Base-by-base conservation (phyloP, 495 filamentous ascomycete genomes). In the Penicillium cosmopolitanum region DNA sequence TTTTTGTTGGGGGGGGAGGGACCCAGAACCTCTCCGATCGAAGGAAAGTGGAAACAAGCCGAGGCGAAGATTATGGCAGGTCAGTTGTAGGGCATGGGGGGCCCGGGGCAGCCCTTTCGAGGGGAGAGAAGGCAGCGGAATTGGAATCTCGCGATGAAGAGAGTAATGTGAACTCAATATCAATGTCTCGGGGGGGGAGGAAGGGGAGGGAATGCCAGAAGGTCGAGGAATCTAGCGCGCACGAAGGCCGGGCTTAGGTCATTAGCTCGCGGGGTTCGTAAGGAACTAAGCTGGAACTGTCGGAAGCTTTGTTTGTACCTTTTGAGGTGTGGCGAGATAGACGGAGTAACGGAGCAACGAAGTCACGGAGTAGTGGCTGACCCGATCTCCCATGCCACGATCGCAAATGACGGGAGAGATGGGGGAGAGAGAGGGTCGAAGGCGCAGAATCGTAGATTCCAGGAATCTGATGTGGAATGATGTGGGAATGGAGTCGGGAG, bases 61-160 rank as follows among this genome's bases (percentile, higher is more conserved):
- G 34, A 56, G 50, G 63, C 50, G 35, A 46, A 35, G 42, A 44
- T 16, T 12, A 44, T 19, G 50, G 19, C 43, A 48, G 51, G 40
- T 57, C 42, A 66, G 50, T 60, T 67, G 66, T 63, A 70, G 65
- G 44, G 68, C 69, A 74, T 73, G 36, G 36, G 63, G 63, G 66
- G 55, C 63, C 65, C 51, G 28, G 28, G 57, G 6, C 38, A 69
- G 59, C 66, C 67, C 68, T 70, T 67, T 58, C 53, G 67, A 64
- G 42, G 61, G 36, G 50, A 28, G 35, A 50, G 46, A 44, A 21
- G 56, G 23, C 19, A 28, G 40, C 60, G 51, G 34, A 48, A 48
- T 55, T 52, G 59, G 56, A 62, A 65, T 56, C 53, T 59, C 16
- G 58, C 15, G n/a, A 44, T 16, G 53, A 53, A 40, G 57, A 50